A percentile compares a stretch with the other conserved stretches of the same genome.
phyloP scores from a whole-genome alignment of 768 basidiomycete genomes.

The Leucosporidium scottii region DNA sequence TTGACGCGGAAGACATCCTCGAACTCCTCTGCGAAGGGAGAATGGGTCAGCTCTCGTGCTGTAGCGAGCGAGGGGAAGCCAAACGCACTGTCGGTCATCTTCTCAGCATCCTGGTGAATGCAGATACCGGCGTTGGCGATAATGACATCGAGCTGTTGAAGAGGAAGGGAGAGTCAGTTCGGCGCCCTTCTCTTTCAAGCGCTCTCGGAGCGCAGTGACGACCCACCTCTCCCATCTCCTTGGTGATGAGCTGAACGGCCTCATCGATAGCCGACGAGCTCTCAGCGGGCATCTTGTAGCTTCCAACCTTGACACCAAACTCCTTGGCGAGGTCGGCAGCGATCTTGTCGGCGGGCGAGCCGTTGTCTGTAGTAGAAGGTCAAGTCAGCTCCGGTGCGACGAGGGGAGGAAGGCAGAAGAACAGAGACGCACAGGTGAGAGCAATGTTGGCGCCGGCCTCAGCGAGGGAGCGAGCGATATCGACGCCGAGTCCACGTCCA shows the following conservation, averaged over 20 bases:
- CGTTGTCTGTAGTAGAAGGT: constrained; percentile 30
- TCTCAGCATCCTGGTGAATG: background rate
- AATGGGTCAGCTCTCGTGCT: background rate
- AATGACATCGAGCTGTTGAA: constrained; percentile 35
- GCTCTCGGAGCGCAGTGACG: too few relatives aligned
- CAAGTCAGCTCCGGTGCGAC: too few relatives aligned
- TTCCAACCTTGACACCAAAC: constrained; percentile 33
- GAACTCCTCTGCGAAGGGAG: constrained; percentile 21
- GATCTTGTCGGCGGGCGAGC: constrained; percentile 31
- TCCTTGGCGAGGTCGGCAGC: constrained; percentile 34
- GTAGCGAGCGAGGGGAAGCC: too few relatives aligned
- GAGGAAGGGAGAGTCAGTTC: too few relatives aligned
- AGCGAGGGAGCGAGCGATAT: constrained; percentile 36
- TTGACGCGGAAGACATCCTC: constrained; percentile 38
- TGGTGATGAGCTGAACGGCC: constrained; percentile 29
- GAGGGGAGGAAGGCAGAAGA: background rate
- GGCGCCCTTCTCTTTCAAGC: too few relatives aligned
- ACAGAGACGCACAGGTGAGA: constrained; percentile 27
- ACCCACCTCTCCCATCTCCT: constrained; percentile 34
- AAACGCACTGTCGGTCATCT: background rate
- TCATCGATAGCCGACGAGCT: constrained; percentile 32
- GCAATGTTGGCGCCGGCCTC: constrained; percentile 39
- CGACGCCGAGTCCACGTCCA: constrained; percentile 39
- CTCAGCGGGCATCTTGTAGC: constrained; percentile 38
- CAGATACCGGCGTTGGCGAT: constrained; percentile 40